Evolutionary conservation across 2,329 filamentous ascomycete genomes (phyloP).

Genomic region (Colletotrichum incanum): DNA sequence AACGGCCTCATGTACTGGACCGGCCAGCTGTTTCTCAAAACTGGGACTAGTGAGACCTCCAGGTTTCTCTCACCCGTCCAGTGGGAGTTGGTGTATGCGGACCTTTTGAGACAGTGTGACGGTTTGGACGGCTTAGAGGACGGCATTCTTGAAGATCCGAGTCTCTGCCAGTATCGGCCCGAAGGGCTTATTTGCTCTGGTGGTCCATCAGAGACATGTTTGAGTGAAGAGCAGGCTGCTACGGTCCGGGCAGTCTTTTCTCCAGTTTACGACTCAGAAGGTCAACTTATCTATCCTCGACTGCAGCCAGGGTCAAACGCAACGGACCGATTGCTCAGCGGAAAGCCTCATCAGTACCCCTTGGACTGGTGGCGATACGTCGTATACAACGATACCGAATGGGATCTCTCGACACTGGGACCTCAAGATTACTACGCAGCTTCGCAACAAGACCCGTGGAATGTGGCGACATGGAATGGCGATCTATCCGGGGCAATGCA

Average conservation of each 20-base stretch:
- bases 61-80: slow-evolving; percentile 47
- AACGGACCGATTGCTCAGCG: slow-evolving; percentile 12
- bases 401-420: slow-evolving; percentile 19
- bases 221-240: slow-evolving; percentile 52
- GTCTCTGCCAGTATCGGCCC: slow-evolving; percentile 50
- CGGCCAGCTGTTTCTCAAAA: slow-evolving; percentile 59
- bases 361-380: slow-evolving; percentile 48
- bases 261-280: slow-evolving; percentile 46
- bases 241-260: slow-evolving; percentile 52
- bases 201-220: slow-evolving; percentile 52
- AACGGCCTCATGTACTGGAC: slow-evolving; percentile 49
- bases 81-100: slow-evolving; percentile 46
- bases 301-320: slow-evolving; percentile 63
- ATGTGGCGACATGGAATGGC: slow-evolving; percentile 57
- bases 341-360: slow-evolving; percentile 22
- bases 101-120: slow-evolving; percentile 64
- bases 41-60: slow-evolving; percentile 61
- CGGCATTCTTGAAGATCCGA: slow-evolving; percentile 57
- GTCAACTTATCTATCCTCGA: slow-evolving; percentile 55
- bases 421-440: slow-evolving; percentile 42
- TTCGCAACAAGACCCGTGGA: slow-evolving; percentile 53
- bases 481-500: slow-evolving; percentile 57
- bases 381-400: slow-evolving; percentile 47
- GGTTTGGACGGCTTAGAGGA: slow-evolving; percentile 63
- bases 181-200: slow-evolving; percentile 55